Evolutionary conservation across 441 rosid genomes (phyloP).

Genomic region (Viola pubescens): DNA sequence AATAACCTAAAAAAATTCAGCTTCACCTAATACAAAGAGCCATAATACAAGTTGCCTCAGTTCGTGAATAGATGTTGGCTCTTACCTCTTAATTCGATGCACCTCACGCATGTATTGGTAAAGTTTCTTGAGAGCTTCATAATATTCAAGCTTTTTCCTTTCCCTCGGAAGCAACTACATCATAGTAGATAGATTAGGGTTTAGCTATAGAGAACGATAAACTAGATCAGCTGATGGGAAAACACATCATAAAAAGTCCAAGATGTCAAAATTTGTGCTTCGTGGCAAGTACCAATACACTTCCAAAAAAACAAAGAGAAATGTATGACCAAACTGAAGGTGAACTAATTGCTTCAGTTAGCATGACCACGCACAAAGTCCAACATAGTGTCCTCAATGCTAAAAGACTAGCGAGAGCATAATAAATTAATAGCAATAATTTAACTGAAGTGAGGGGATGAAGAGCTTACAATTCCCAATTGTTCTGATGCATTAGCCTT

Average conservation of each 20-base stretch:
- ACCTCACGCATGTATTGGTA: slow-evolving; percentile 89
- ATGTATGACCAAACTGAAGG: too few species aligned
- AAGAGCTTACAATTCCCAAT: slow-evolving; percentile 75
- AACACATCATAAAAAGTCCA: not conserved
- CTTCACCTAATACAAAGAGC: too few species aligned
- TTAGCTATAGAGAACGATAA: not conserved
- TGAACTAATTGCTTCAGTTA: not conserved
- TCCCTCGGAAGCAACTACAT: slow-evolving; percentile 86
- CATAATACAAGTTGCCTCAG: too few species aligned
- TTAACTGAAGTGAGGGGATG: slow-evolving; percentile 7
- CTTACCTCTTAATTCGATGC: slow-evolving; percentile 81
- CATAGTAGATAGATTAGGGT: not conserved
- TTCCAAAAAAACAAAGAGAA: too few species aligned
- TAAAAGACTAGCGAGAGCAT: slow-evolving; percentile 2
- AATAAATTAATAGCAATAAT: not conserved
- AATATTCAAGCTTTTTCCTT: slow-evolving; percentile 64
- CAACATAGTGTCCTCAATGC: not conserved
- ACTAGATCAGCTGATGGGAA: not conserved
- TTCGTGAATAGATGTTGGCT: not conserved
- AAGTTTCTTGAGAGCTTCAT: slow-evolving; percentile 76
- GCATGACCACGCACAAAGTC: not conserved
- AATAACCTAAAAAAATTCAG: not conserved
- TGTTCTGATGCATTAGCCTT: slow-evolving; percentile 97
- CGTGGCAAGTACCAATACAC: not conserved
- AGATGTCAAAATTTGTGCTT: not conserved